phyloP scores from a whole-genome alignment of 2,329 filamentous ascomycete genomes.

The Stagonosporopsis vannaccii region DNA sequence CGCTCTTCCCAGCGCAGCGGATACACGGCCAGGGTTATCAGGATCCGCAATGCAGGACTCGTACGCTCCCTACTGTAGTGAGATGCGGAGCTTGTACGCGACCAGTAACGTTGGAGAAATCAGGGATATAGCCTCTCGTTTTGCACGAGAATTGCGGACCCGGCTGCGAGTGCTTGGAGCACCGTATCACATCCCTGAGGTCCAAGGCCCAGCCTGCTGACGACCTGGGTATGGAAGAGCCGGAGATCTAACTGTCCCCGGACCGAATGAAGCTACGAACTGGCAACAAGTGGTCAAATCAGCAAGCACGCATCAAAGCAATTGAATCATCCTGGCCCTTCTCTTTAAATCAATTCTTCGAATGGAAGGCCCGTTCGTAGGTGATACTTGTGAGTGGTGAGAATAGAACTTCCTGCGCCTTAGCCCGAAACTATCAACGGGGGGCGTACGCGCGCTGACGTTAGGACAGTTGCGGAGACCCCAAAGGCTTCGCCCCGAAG shows the following conservation, averaged over 20 bases:
- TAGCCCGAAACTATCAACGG: conserved; percentile 24
- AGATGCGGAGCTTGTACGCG: conserved; percentile 36
- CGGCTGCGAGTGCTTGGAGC: conserved; percentile 21
- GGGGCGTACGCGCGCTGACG: conserved; percentile 31
- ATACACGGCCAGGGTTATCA: conserved; percentile 26
- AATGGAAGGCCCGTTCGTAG: neutral
- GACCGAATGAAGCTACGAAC: neutral
- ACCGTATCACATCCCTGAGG: conserved; percentile 11
- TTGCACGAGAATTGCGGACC: conserved; percentile 34
- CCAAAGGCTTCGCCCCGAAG: neutral
- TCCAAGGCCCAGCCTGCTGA: conserved; percentile 8
- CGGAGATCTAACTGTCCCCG: neutral
- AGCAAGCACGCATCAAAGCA: neutral
- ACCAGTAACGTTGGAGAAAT: conserved; percentile 21
- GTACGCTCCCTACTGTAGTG: conserved; percentile 18
- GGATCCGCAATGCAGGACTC: conserved; percentile 31
- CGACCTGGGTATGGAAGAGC: conserved; percentile 1
- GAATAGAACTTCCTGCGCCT: conserved; percentile 17
- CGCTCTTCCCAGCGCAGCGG: conserved; percentile 29
- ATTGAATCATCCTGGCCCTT: neutral
- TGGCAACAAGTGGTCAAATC: neutral
- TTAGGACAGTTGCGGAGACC: conserved; percentile 13
- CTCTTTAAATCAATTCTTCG: neutral
- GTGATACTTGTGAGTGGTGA: neutral
- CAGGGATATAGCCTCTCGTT: conserved; percentile 23